Percentiles rank a stretch among this genome's conserved stretches.
These are phyloP conservation scores for Kodamaea neixiangensis DNA, from an alignment of 805 yeast genomes.

Conservation along the genomic window DNA sequence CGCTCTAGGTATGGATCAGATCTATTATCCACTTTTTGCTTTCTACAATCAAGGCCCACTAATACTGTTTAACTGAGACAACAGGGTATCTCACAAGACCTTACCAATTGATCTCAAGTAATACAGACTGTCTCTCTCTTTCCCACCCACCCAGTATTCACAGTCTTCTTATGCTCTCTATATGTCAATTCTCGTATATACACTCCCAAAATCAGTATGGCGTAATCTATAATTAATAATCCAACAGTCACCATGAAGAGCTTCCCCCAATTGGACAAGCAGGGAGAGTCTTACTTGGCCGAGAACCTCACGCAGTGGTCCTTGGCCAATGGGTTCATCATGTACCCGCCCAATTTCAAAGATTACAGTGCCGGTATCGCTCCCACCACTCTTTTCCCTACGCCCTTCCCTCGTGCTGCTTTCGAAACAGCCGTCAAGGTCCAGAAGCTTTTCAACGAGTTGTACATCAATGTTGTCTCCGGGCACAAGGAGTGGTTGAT, in stretches of 20 bases:
- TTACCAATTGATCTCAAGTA: no score
- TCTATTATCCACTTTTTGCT: no score
- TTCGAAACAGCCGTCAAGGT: slow-evolving; percentile 68
- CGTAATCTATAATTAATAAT: slow-evolving; percentile 6
- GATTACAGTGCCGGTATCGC: slow-evolving; percentile 57
- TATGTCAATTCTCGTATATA: no score
- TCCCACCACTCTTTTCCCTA: slow-evolving; percentile 89
- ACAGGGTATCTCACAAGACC: no score
- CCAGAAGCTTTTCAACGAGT: slow-evolving; percentile 67
- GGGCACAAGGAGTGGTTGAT: slow-evolving; percentile 60
- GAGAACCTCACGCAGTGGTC: slow-evolving; percentile 71
- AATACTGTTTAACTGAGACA: no score
- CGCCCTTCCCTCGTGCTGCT: slow-evolving; percentile 74
- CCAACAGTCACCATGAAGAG: slow-evolving; percentile 17
- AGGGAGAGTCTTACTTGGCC: slow-evolving; percentile 34
- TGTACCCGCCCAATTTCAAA: slow-evolving; percentile 66
- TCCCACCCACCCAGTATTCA: neutral
- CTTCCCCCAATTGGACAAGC: slow-evolving; percentile 34
- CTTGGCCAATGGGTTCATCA: slow-evolving; percentile 75
- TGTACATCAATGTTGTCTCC: slow-evolving; percentile 71
- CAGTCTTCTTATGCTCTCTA: no score
- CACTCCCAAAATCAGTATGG: slow-evolving; percentile 4
- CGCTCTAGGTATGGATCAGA: no score
- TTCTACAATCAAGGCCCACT: no score
- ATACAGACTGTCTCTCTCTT: neutral